Conservation (phyloP, 495 filamentous ascomycete genomes). For the Staphylotrichum longicolle region DNA sequence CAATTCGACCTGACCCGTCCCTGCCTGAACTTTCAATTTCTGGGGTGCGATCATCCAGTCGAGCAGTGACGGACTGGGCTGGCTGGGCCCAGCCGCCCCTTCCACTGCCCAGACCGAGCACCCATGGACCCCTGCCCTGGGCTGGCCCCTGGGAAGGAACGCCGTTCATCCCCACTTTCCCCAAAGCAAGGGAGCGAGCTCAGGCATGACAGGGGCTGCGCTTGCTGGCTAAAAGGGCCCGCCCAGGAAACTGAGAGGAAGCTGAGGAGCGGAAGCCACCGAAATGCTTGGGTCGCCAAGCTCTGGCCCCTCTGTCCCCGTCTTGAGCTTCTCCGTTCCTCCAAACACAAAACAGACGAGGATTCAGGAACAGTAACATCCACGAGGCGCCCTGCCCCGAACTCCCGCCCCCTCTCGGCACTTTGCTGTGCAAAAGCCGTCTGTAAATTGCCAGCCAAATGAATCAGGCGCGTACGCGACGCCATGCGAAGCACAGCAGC, state of each 20-base stretch:
- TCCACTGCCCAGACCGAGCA: background rate
- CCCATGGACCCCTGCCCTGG: background rate
- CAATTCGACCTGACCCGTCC: background rate
- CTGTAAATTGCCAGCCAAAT: conserved; percentile 19
- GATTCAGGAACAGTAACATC: no score
- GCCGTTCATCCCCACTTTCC: conserved; percentile 17
- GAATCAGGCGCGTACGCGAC: conserved; percentile 11
- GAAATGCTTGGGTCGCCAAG: background rate
- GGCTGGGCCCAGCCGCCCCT: background rate
- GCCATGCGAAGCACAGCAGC: conserved; percentile 7
- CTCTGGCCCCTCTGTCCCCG: background rate
- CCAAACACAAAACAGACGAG: background rate
- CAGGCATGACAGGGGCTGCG: conserved; percentile 9
- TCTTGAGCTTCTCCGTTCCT: conserved; percentile 4
- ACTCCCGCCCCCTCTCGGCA: conserved; percentile 13
- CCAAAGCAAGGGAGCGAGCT: conserved; percentile 14
- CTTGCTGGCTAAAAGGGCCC: conserved; percentile 19
- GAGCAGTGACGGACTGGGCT: no score
- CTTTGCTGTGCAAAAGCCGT: conserved; percentile 16
- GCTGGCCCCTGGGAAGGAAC: background rate
- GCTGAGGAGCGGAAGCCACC: background rate
- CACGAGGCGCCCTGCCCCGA: conserved; percentile 4
- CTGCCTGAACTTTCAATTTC: no score
- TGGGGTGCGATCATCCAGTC: no score
- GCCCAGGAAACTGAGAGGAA: background rate